phyloP scores from a whole-genome alignment of 768 basidiomycete species.

The Lactarius pseudohatsudake region DNA sequence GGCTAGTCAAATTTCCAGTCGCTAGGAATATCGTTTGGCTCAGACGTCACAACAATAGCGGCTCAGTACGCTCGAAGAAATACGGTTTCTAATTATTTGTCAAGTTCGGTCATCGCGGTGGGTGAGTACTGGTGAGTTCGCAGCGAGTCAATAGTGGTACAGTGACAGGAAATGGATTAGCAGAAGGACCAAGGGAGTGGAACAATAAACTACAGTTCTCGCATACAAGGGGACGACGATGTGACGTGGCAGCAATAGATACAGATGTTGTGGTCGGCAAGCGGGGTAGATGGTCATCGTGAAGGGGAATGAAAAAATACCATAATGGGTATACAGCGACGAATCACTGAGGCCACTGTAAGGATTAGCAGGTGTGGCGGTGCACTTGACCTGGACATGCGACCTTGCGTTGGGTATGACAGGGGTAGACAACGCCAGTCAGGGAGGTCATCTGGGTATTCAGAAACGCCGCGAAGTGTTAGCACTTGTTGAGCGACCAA shows the following conservation, averaged over 20 bases:
- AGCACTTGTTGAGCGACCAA: background rate
- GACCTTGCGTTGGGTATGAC: background rate
- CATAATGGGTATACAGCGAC: background rate
- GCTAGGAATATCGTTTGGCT: background rate
- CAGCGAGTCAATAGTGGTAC: background rate
- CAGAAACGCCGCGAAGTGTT: background rate
- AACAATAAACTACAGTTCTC: background rate
- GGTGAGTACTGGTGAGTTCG: background rate
- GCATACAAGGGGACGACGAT: background rate
- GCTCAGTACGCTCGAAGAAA: background rate
- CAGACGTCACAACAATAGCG: background rate
- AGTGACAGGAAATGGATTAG: background rate
- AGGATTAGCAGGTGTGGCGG: background rate
- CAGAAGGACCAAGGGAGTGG: background rate
- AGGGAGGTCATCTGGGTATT: background rate
- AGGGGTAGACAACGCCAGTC: background rate
- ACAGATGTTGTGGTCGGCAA: background rate
- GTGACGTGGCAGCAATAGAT: background rate
- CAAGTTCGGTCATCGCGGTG: no score
- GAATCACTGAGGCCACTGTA: background rate
- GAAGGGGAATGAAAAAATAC: background rate
- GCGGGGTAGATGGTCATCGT: background rate
- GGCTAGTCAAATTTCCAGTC: background rate
- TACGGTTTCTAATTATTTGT: background rate
- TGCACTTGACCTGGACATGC: background rate